Conservation (phyloP, 257 asterid genomes). For the Capsicum chinense region DNA sequence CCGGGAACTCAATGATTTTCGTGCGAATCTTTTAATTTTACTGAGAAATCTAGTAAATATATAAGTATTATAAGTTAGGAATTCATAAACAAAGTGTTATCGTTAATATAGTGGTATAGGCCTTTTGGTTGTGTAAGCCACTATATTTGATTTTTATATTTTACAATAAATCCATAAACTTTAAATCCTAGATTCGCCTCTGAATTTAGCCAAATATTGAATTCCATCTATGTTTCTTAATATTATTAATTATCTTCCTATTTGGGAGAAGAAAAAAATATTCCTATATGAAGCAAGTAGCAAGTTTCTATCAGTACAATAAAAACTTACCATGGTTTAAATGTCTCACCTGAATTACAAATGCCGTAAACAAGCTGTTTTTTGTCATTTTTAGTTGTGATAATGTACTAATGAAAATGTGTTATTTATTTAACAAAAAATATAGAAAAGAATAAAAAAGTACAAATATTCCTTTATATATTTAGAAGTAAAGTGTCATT, state of each 20-base stretch:
- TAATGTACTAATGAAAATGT: constrained; percentile 4
- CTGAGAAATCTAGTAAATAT: no score
- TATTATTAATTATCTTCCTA: not conserved
- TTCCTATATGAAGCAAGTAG: not conserved
- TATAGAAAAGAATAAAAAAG: not conserved
- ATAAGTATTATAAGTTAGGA: no score
- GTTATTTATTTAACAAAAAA: not conserved
- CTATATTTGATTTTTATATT: no score
- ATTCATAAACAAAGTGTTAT: no score
- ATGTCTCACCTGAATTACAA: not conserved
- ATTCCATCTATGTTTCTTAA: not conserved
- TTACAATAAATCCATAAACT: no score
- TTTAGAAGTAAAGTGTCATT: not conserved
- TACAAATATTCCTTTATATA: not conserved
- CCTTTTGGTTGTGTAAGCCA: no score
- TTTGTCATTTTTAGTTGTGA: not conserved
- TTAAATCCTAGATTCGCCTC: no score
- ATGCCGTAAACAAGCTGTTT: not conserved
- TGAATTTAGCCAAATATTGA: not conserved
- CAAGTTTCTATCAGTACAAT: not conserved
- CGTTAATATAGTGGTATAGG: no score
- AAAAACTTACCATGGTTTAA: not conserved
- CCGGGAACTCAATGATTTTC: no score
- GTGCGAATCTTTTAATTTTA: no score
- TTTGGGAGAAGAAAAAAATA: not conserved